Evolutionary conservation across 2,329 filamentous ascomycete species (phyloP), one percentile per base, ranked within the genome.

Genomic region (Akanthomyces muscarius): DNA sequence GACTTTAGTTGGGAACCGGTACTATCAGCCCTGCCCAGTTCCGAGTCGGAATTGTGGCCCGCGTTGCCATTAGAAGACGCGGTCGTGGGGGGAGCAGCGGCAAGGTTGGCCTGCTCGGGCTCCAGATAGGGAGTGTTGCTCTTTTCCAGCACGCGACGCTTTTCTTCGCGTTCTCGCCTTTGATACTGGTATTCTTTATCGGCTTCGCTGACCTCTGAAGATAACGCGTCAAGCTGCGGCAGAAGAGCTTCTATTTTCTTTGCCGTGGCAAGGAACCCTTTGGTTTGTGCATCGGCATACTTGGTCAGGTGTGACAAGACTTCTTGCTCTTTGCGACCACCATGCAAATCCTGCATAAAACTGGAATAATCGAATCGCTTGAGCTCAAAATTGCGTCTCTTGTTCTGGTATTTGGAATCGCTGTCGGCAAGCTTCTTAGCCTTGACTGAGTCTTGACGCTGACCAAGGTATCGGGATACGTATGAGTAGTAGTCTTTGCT

Each of bases 311-410:
- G 91, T 1, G 94, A 98, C 36, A 99, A 77, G 5, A 99, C 91
- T 74, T 99, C 95, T 72, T 98, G 95, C 71, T 99, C 95, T 74
- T 98, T 99, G 66, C 95, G 89, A n/a, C 95, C 95, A 36, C 95
- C 95, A 66, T 98, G 95, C n/a, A 99, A 82, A 78, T 99, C 95
- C 71, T 98, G 94, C 91, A 99, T 96, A 72, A 98, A 99, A 16
- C 92, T 97, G 3, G 94, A 98, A 74, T 99, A 99, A 75, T 99
- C 96, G 71, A 99, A 99, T 11, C 96, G 89, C 78, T 96, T 97
- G 63, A 99, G 83, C 78, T 99, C 95, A 71, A 99, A 99, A 69
- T 92, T 97, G 51, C 91, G 88, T 68, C 93, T 86, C 79, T 98
- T 98, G 52, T 84, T 87, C 74, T 98, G 94, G 72, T 98, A 99